Percentiles rank a stretch among this genome's conserved stretches.
These are phyloP conservation scores for Globisporangium solare DNA, from an alignment of 352 stramenopile genomes.

Conservation along the genomic window DNA sequence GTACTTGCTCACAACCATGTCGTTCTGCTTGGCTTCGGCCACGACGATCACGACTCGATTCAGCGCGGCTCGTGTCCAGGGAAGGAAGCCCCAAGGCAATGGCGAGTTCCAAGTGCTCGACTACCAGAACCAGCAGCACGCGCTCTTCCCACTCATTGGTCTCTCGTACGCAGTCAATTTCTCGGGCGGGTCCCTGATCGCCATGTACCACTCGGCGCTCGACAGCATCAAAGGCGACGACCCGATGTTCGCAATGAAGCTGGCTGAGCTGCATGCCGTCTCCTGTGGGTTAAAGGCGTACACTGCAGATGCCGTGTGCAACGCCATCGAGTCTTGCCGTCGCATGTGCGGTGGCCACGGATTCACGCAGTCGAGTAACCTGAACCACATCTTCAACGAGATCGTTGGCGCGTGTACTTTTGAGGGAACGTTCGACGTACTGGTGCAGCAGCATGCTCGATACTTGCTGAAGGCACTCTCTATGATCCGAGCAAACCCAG, in stretches of 20 bases:
- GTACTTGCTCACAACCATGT: constrained; percentile 16
- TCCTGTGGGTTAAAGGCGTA: constrained; percentile 38
- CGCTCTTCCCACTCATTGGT: constrained; percentile 31
- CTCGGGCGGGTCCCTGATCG: constrained; percentile 14
- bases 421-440: constrained; percentile 69
- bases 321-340: constrained; percentile 28
- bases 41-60: constrained; percentile 26
- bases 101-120: constrained; percentile 31
- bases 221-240: constrained; percentile 17
- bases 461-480: constrained; percentile 44
- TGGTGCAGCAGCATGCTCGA: constrained; percentile 57
- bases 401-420: constrained; percentile 46
- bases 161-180: constrained; percentile 40
- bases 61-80: constrained; percentile 25
- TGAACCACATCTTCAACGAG: constrained; percentile 25
- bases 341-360: constrained; percentile 23
- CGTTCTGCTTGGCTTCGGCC: constrained; percentile 9
- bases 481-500: too few species aligned
- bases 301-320: constrained; percentile 23
- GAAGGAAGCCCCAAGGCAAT: constrained; percentile 10
- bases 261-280: constrained; percentile 31
- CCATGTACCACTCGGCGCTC: constrained; percentile 20
- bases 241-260: constrained; percentile 18
- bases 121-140: constrained; percentile 36
- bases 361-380: constrained; percentile 15